Base-by-base conservation (phyloP, 2,329 filamentous ascomycete species). In the Didymosphaeria variabile region DNA sequence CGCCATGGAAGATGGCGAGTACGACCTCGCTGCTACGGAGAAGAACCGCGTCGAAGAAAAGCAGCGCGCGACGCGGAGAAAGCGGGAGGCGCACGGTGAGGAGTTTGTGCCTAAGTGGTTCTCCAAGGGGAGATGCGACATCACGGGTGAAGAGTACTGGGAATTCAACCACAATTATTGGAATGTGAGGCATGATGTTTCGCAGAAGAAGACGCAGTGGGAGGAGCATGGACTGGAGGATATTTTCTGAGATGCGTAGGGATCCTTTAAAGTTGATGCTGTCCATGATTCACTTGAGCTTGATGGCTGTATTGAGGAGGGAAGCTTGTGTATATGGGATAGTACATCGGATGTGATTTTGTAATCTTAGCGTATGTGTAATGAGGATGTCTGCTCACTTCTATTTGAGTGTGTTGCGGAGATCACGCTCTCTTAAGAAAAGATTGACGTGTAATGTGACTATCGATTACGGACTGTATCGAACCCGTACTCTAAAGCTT, bases 1-100 rank as follows among this genome's bases (percentile, higher is more conserved):
- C 12, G 95, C 95, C 1, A 99, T 99, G 95, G 95, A 99, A 77
- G 94, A 98, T 63, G 95, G 94, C n/a, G 88, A 94, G 79, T 99
- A 99, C 74, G 94, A 98, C 72, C 85, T 95, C 61, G 95, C 95
- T 1, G 95, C 94, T 0, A 87, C 87, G 5, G 95, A 99, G 83
- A 99, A 99, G 87, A 95, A 94, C 73, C 86, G 95, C 1, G 87
- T 99, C 0, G 95, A 99, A 79, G 91, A 97, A 81, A 93, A 90
- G 66, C 95, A 99, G 83, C 86, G 95, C 61, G 88, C 90, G 10
- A 89, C 90, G 60, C 83, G 95, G 63, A 82, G 91, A 57, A 81
- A 85, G 60, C 85, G 94, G 26, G 94, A 99, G 79, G 85, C 86
- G 32, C 86, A 81, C 2, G 95, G 95, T 4, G 91, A 96, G 64